These are phyloP conservation scores for Acanthamoeba sp. DNA, from an alignment of 208 protist species.

Conservation along the genomic window DNA sequence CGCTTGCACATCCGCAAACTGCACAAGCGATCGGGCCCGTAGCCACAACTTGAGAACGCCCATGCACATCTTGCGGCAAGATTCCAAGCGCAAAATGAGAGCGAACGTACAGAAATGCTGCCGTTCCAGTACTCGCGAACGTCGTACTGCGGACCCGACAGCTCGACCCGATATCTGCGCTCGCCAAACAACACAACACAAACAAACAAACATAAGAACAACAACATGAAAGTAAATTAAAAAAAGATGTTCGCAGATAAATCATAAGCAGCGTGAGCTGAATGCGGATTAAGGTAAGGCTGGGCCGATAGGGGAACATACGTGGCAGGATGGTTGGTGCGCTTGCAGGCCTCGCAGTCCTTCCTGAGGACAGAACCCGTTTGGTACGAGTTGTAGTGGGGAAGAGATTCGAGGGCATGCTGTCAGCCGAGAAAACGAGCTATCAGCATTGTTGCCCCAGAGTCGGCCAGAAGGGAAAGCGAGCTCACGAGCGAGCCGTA, in stretches of 20 bases:
- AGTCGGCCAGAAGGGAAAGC: too few relatives aligned
- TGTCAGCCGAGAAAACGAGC: too few relatives aligned
- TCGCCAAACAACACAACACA: not conserved
- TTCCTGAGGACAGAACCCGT: not conserved
- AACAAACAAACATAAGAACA: not conserved
- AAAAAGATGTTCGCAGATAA: too few relatives aligned
- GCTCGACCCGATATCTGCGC: not conserved
- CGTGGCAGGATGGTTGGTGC: not conserved
- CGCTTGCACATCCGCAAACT: not conserved
- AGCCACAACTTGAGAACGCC: not conserved
- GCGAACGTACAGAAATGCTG: conserved; percentile 19
- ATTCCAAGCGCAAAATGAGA: not conserved
- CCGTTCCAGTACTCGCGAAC: conserved; percentile 6
- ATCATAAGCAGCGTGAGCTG: too few relatives aligned
- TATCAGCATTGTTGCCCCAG: too few relatives aligned
- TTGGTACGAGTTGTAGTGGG: not conserved
- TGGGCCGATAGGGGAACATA: too few relatives aligned
- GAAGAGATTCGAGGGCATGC: conserved; percentile 21
- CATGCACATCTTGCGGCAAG: not conserved
- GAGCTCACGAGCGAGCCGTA: not conserved
- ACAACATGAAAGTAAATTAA: too few relatives aligned
- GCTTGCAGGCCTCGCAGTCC: conserved; percentile 49
- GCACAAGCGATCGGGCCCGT: not conserved
- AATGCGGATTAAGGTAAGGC: too few relatives aligned
- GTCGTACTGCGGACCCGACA: conserved; percentile 24